Percentiles rank a stretch among this genome's conserved stretches.
phyloP scores from a whole-genome alignment of 768 basidiomycete genomes.

The Daedalea quercina region DNA sequence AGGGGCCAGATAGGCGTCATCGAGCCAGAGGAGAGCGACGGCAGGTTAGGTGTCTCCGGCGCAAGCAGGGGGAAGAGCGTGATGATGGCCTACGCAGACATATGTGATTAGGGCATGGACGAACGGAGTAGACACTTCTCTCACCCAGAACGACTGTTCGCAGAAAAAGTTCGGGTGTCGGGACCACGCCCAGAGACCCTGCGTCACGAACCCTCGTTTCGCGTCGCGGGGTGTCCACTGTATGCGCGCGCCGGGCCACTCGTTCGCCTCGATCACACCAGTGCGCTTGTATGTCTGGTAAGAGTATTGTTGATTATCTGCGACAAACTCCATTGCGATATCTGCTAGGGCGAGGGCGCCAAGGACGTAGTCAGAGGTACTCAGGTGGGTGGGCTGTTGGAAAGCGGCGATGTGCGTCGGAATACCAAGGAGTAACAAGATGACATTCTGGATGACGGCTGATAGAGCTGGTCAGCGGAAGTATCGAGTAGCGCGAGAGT shows the following conservation, averaged over 20 bases:
- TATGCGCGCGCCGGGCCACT: constrained; percentile 66
- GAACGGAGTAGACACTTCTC: too few species aligned
- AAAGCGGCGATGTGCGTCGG: constrained; percentile 51
- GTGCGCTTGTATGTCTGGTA: constrained; percentile 75
- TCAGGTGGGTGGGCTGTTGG: constrained; percentile 47
- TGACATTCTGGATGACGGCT: constrained; percentile 73
- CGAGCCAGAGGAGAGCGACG: constrained; percentile 17
- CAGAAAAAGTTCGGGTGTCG: constrained; percentile 92
- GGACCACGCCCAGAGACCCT: constrained; percentile 80
- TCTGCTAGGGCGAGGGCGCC: constrained; percentile 49
- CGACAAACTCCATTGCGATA: constrained; percentile 67
- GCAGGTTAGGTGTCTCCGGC: constrained; percentile 23
- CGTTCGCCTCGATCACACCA: constrained; percentile 31
- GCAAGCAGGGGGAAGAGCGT: constrained; percentile 60
- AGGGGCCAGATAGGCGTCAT: constrained; percentile 31
- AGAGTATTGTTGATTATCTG: constrained; percentile 90
- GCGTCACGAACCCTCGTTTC: constrained; percentile 76
- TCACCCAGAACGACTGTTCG: constrained; percentile 84
- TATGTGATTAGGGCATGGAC: not conserved
- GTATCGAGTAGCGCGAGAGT: not conserved
- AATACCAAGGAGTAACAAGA: constrained; percentile 66
- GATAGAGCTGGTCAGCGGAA: constrained; percentile 1
- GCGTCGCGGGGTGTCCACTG: constrained; percentile 60
- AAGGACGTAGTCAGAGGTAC: constrained; percentile 56
- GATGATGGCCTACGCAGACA: constrained; percentile 50